Evolutionary conservation across 1,284 basidiomycete genomes (phyloP), one percentile per base, ranked within the genome.

Genomic region (Apiotrichum montevideense): DNA sequence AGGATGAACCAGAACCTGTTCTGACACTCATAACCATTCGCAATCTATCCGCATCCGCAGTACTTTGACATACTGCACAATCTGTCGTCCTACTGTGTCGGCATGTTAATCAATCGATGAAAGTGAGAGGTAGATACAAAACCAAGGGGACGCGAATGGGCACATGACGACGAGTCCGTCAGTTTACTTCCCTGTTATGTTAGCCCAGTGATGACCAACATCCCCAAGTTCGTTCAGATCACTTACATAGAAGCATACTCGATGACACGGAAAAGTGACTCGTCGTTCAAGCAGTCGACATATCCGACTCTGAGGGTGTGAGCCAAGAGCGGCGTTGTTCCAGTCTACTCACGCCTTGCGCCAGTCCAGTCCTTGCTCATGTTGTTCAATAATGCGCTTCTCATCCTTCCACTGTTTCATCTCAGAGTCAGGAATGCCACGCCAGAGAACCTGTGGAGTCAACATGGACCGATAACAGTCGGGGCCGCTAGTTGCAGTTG

Each of bases 191-290:
- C 59, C 59, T 61, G 50, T 13, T 39, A 13, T 10, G 52, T 59
- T 40, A 57, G 55, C 52, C 6, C 10, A 29, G 6, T 15, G 14
- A 0, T 0, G 4, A 39, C 8, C 15, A 4, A 21, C 21, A 21
- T 21, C 21, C 21, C 21, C 21, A 21, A 21, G 21, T 21, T 21
- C 21, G 21, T 21, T 21, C 21, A 21, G 5, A 15, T 42, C n/a
- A 68, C 72, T 65, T 63, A 74, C 74, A 74, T 73, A 4, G 71
- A 69, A 4, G 68, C 71, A 53, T 73, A 74, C 59, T 76, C 74
- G 46, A 76, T 67, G 15, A 73, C 70, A 40, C 74, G 64, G 56
- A 74, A 76, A 44, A 73, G 57, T 13, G 47, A 58, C 33, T 73
- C 71, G 56, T 76, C 66, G 33, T 57, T 45, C 46, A 74, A 47